These are phyloP conservation scores for Crithidia expoeki DNA, from an alignment of 208 protist genomes.

Conservation along the genomic window DNA sequence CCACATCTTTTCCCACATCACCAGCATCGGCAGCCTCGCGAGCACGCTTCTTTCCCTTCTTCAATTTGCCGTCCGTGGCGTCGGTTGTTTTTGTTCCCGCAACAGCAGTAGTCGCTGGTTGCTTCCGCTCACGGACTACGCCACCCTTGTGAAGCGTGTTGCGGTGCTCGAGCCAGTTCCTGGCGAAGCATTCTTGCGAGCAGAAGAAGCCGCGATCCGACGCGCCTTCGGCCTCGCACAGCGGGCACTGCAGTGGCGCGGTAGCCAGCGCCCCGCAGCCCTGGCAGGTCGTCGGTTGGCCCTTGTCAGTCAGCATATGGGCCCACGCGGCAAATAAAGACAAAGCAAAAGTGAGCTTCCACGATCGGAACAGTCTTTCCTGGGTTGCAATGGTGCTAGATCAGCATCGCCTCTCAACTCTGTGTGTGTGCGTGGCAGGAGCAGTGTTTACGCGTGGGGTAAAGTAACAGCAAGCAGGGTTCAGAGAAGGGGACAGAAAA, in stretches of 20 bases:
- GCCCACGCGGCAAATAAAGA: background rate
- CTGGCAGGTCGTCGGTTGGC: conserved; percentile 36
- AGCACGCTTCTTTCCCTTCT: conserved; percentile 32
- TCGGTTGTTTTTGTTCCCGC: background rate
- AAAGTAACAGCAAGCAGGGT: too few relatives aligned
- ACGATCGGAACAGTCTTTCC: too few relatives aligned
- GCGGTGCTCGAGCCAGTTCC: conserved; percentile 79
- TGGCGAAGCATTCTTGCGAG: conserved; percentile 81
- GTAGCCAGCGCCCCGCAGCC: conserved; percentile 57
- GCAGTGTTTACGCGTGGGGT: too few relatives aligned
- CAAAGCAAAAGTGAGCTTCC: too few relatives aligned
- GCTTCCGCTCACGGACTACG: conserved; percentile 55
- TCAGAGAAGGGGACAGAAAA: too few relatives aligned
- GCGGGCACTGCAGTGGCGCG: conserved; percentile 74
- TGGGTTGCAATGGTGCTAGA: too few relatives aligned
- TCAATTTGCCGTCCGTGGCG: background rate
- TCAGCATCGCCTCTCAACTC: too few relatives aligned
- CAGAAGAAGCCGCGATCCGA: conserved; percentile 83
- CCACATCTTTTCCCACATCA: background rate
- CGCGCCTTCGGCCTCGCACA: conserved; percentile 75
- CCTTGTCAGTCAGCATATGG: background rate
- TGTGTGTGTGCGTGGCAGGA: background rate
- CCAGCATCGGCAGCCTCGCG: conserved; percentile 4
- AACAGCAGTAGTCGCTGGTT: conserved; percentile 13
- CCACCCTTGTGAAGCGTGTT: conserved; percentile 70